Evolutionary conservation across 306 rosid genomes (phyloP).

Genomic region (Cicer pinnatifidum): DNA sequence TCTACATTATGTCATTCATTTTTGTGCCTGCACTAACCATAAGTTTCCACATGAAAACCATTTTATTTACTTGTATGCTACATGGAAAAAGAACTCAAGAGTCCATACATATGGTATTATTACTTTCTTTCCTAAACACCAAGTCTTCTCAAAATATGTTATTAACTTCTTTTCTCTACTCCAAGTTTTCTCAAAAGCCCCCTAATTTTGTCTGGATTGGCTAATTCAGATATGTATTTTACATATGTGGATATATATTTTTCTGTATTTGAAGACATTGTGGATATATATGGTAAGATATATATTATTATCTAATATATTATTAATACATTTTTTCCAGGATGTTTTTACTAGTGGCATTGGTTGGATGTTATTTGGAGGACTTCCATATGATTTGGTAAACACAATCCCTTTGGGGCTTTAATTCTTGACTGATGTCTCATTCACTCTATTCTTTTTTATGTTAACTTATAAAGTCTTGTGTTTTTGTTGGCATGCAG

Average conservation of each 20-base stretch:
- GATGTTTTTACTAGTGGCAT: conserved; percentile 46
- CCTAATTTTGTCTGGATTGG: too few species aligned
- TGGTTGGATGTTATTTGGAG: conserved; percentile 48
- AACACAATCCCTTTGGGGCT: neutral
- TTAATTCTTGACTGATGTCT: neutral
- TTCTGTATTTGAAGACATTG: too few species aligned
- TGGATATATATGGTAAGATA: too few species aligned
- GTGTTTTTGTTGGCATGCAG: conserved; percentile 35
- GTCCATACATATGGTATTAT: neutral
- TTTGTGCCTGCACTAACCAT: neutral
- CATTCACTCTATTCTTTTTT: neutral
- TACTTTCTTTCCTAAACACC: too few species aligned
- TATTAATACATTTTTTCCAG: neutral
- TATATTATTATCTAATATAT: neutral
- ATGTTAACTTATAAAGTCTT: conserved; percentile 6
- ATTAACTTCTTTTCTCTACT: too few species aligned
- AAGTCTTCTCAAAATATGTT: too few species aligned
- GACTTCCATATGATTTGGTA: conserved; percentile 53
- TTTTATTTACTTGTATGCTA: neutral
- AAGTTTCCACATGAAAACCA: conserved; percentile 1
- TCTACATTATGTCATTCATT: neutral
- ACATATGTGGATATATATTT: too few species aligned
- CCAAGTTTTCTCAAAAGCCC: too few species aligned
- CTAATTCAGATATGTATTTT: too few species aligned
- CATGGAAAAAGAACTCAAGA: neutral